Base-by-base conservation (phyloP, 2,329 filamentous ascomycete genomes). In the Zelopaecilomyces penicillatus region DNA sequence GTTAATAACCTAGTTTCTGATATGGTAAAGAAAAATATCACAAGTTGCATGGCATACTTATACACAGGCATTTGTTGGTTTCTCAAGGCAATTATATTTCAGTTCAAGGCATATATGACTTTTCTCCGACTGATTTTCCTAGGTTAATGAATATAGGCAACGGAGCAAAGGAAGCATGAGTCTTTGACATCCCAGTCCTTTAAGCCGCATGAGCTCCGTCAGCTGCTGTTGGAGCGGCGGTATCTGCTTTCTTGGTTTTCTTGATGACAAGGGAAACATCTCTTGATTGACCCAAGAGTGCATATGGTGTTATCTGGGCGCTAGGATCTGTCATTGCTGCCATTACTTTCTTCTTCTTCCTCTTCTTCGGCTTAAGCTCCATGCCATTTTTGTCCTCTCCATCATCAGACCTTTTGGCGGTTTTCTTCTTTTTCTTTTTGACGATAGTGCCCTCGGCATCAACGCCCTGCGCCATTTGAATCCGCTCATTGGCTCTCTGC, bases 401-500 rank as follows among this genome's bases (percentile, higher is more conserved):
- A 5, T 45, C 42, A 30, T 43, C 40, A 12, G 32, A 34, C 37
- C 40, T 52, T 46, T 69, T 74, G 55, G 71, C 72, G 64, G 74
- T 76, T 65, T 78, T 81, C 68, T 79, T 83, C 65, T 78, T 83
- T 65, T 82, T 85, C 59, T 78, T 82, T 61, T 73, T 76, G 4
- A 88, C 77, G 2, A 84, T 73, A 0, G 75, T 78, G 1, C 80
- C 82, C 56, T 85, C 83, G 3, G 68, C 71, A 39, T 79, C 73
- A 29, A 83, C 78, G n/a, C 82, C 82, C 55, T 82, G 77, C 26
- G 82, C 81, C 19, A 83, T 77, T 53, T 85, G 76, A 33, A 90
- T 82, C 44, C 84, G 71, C 65, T 90, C 86, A 55, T 83, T 86
- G 33, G 82, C 83, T 45, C 85, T 71, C 65, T 90, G 86, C 89